Percentiles rank a stretch among this genome's conserved stretches.
Conservation (phyloP, 495 filamentous ascomycete genomes). For the Corynascus novoguineensis region DNA sequence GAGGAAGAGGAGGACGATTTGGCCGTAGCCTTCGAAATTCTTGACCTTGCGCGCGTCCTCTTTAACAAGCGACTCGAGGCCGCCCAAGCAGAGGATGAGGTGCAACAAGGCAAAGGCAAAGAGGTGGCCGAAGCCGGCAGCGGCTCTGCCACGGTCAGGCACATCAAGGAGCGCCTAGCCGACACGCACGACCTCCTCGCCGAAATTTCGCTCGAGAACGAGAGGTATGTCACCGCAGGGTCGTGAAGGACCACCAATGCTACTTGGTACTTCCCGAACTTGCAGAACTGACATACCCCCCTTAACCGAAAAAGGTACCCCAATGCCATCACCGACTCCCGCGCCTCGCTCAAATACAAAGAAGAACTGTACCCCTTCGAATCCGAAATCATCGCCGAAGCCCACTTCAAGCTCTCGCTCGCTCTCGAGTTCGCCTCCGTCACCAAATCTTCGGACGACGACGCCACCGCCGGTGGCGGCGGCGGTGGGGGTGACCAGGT, state of each 20-base stretch:
- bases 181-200: slow-evolving; percentile 89
- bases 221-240: slow-evolving; percentile 49
- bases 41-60: slow-evolving; percentile 84
- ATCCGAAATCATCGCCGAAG: slow-evolving; percentile 81
- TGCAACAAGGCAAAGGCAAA: slow-evolving; percentile 50
- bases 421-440: slow-evolving; percentile 89
- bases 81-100: slow-evolving; percentile 25
- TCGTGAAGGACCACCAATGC: slow-evolving; percentile 16
- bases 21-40: slow-evolving; percentile 79
- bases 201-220: slow-evolving; percentile 92
- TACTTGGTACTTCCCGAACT: slow-evolving; percentile 10
- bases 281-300: slow-evolving; percentile 16
- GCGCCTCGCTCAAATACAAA: slow-evolving; percentile 69
- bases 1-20: slow-evolving; percentile 84
- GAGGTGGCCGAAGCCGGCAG: slow-evolving; percentile 32
- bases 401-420: slow-evolving; percentile 90
- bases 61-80: slow-evolving; percentile 52
- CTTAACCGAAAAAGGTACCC: slow-evolving; percentile 50
- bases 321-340: slow-evolving; percentile 74
- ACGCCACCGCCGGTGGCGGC: slow-evolving; percentile 21
- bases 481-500: slow-evolving; percentile 15
- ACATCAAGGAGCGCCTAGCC: slow-evolving; percentile 74
- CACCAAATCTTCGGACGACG: slow-evolving; percentile 54
- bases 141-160: slow-evolving; percentile 47
- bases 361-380: slow-evolving; percentile 68